phyloP scores from a whole-genome alignment of 345 rosid genomes.

The Garcia nutans region DNA sequence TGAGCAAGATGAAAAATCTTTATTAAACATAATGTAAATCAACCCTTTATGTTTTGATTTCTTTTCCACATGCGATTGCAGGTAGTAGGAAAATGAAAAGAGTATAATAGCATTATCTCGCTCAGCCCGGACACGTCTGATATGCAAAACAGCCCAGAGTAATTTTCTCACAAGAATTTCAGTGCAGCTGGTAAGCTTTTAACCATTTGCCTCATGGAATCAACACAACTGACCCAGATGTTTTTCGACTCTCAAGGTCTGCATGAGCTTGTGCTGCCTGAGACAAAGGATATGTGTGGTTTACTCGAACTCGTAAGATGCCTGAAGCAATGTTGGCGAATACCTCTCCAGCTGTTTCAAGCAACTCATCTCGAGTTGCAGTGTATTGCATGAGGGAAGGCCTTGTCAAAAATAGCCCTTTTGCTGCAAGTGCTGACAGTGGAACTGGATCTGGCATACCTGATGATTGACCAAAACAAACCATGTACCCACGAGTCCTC shows the following conservation, averaged over 20 bases:
- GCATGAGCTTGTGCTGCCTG: constrained; percentile 73
- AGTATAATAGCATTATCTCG: not conserved
- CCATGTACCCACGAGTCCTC: constrained; percentile 76
- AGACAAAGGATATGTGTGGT: constrained; percentile 71
- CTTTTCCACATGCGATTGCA: too few relatives aligned
- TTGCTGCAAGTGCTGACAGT: constrained; percentile 65
- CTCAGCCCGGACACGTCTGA: not conserved
- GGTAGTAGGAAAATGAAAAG: too few relatives aligned
- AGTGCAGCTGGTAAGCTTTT: not conserved
- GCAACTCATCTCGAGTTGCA: constrained; percentile 64
- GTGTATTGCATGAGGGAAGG: constrained; percentile 76
- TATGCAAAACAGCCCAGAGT: not conserved
- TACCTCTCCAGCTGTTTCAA: constrained; percentile 70
- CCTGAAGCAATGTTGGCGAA: constrained; percentile 63
- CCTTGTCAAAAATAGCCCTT: constrained; percentile 77
- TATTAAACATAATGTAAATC: too few relatives aligned
- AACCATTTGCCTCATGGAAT: constrained; percentile 44
- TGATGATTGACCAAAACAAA: constrained; percentile 85
- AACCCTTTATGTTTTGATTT: too few relatives aligned
- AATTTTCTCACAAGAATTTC: not conserved
- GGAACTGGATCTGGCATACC: constrained; percentile 77
- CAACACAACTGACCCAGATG: constrained; percentile 76
- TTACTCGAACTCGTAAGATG: constrained; percentile 53
- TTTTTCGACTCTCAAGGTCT: constrained; percentile 67
- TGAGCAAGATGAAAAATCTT: too few relatives aligned